Evolutionary conservation across 164 flowering plant genomes (phyloP), one percentile per base, ranked within the genome.

Genomic region (Magnolia officinalis): DNA sequence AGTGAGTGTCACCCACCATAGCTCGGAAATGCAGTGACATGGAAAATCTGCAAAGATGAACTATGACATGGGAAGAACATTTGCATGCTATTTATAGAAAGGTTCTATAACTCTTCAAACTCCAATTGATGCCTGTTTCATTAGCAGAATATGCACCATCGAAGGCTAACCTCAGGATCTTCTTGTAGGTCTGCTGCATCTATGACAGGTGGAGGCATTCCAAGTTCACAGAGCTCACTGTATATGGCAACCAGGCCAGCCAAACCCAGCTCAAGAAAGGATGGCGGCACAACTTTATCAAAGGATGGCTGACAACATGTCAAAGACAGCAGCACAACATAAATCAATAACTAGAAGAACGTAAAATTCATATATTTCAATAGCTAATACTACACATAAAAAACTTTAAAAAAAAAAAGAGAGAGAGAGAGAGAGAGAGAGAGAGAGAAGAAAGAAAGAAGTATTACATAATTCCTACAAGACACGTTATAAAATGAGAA

Each of bases 171-270:
- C 99, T 96, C 95, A 45, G 99, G 99, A 83, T 91, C 83, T 78
- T 85, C 81, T 84, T 87, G 90, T 79, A 96, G 91, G 29, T 89
- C 96, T 49, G 83, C 83, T 23, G 93, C 90, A 85, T 96, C 97
- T 78, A 96, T 87, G 49, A 96, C 71, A 68, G 94, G 84, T 52
- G 98, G 97, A 20, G 89, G 83, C 26, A 20, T 87, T 81, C 97
- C 99, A 77, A 83, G 74, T 65, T 86, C 90, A 86, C 85, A 84
- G 59, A 96, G 92, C 77, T 93, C 93, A 77, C 76, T 87, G 84
- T 90, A 93, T 78, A 94, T 87, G 61, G 92, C 78, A 31, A 90
- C 92, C 74, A 94, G 76, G 8, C 81, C 85, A 72, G 84, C 86
- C 71, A 94, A 82, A 71, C 98, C 98, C 70, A 96, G 81, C 86